Conservation (phyloP, 768 basidiomycete species). For the Polyporus arcularius region DNA sequence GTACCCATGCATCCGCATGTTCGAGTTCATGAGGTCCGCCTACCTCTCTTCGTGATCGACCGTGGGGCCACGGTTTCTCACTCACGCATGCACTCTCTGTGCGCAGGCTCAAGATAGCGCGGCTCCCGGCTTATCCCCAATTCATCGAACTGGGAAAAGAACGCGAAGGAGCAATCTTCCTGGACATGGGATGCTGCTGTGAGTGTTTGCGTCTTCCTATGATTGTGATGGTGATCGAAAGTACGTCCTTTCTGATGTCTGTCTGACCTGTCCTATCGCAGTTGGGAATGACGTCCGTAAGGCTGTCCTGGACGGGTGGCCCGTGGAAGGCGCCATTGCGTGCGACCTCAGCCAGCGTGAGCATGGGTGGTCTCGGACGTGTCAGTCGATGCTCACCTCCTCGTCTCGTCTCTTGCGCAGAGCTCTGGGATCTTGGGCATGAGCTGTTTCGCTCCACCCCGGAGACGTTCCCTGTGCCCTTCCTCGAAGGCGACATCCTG, state of each 20-base stretch:
- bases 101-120: conserved; percentile 26
- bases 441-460: conserved; percentile 56
- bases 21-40: conserved; percentile 26
- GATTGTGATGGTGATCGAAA: not conserved
- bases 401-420: conserved; percentile 30
- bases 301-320: conserved; percentile 44
- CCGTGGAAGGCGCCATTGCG: conserved; percentile 37
- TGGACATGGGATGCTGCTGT: conserved; percentile 52
- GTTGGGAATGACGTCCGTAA: conserved; percentile 47
- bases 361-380: no score
- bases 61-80: no score
- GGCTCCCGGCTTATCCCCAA: conserved; percentile 26
- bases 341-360: conserved; percentile 32
- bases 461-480: conserved; percentile 52
- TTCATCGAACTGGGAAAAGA: conserved; percentile 39
- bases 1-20: conserved; percentile 33
- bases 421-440: conserved; percentile 64
- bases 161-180: conserved; percentile 38
- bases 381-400: no score
- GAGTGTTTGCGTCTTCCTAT: conserved; percentile 8
- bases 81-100: not conserved
- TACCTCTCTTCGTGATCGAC: not conserved
- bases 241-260: not conserved
- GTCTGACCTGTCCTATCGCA: conserved; percentile 5
- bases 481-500: conserved; percentile 58